Base-by-base conservation (phyloP, 306 rosid species). In the Oxytropis ochrocephala region DNA sequence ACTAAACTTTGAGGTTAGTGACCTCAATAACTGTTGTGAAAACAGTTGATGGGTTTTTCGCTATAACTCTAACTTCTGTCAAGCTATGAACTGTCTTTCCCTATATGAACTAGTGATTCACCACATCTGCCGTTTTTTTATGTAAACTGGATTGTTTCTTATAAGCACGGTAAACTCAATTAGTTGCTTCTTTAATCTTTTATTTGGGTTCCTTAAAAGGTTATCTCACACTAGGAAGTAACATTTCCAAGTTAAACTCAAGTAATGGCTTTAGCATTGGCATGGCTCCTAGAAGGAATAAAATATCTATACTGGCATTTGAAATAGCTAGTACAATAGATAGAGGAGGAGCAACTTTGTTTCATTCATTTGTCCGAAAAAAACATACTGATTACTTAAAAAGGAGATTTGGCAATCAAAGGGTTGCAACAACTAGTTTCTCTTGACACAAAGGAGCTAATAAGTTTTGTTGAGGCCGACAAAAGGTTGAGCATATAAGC, bases 251-350 rank as follows among this genome's bases (percentile, higher is more conserved):
- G 75, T 74, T 85, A 47, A n/a, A n/a, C n/a, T n/a, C n/a, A n/a
- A n/a, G n/a, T n/a, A n/a, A n/a, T n/a, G n/a, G n/a, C n/a, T n/a
- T n/a, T n/a, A n/a, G n/a, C n/a, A n/a, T n/a, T n/a, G n/a, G n/a
- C n/a, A n/a, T n/a, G n/a, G n/a, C n/a, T n/a, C n/a, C n/a, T n/a
- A n/a, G n/a, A n/a, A n/a, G n/a, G n/a, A n/a, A n/a, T n/a, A n/a
- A n/a, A n/a, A 85, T 89, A 51, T 85, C 91, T 44, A 89, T 94
- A 33, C 58, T 94, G 70, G 88, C 97, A 12, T 96, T n/a, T n/a
- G n/a, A n/a, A 39, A 83, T 94, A 64, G 79, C n/a, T n/a, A n/a
- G n/a, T n/a, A n/a, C n/a, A n/a, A n/a, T n/a, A n/a, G n/a, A n/a
- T n/a, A n/a, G n/a, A 77, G 91, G 79, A 82, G 95, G 91, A 17